These are phyloP conservation scores for Pseudogymnoascus sp. DNA, from an alignment of 2,329 filamentous ascomycete species.

Conservation along the genomic window DNA sequence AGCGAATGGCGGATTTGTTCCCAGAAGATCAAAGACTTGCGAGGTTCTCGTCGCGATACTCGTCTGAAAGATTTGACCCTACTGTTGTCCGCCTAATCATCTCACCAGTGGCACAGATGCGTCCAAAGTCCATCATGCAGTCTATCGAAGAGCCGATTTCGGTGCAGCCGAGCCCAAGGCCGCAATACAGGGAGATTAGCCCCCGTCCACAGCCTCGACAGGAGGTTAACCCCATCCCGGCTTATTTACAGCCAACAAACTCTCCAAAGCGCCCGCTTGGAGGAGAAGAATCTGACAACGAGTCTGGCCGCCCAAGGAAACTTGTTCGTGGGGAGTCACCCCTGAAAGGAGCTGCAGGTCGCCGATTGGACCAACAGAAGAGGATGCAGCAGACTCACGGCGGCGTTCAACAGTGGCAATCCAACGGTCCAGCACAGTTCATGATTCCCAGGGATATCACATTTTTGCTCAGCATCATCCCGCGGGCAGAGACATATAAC, in stretches of 20 bases:
- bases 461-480: constrained; percentile 56
- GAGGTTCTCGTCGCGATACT: constrained; percentile 71
- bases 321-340: constrained; percentile 85
- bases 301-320: constrained; percentile 71
- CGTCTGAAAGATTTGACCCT: constrained; percentile 69
- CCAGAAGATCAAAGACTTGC: constrained; percentile 73
- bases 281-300: constrained; percentile 64
- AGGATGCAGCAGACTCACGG: constrained; percentile 50
- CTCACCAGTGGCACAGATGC: constrained; percentile 71
- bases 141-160: constrained; percentile 47
- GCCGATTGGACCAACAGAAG: constrained; percentile 65
- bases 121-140: constrained; percentile 51
- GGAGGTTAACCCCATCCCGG: constrained; percentile 27
- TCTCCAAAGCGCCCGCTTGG: constrained; percentile 35
- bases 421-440: constrained; percentile 39
- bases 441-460: constrained; percentile 65
- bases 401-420: constrained; percentile 27
- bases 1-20: constrained; percentile 88
- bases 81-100: constrained; percentile 75
- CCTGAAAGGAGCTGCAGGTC: constrained; percentile 80
- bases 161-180: constrained; percentile 38
- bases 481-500: constrained; percentile 59
- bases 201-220: constrained; percentile 26
- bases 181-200: constrained; percentile 19
- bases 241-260: constrained; percentile 22